Conservation (phyloP, 345 rosid species). For the Acer yangbiense region DNA sequence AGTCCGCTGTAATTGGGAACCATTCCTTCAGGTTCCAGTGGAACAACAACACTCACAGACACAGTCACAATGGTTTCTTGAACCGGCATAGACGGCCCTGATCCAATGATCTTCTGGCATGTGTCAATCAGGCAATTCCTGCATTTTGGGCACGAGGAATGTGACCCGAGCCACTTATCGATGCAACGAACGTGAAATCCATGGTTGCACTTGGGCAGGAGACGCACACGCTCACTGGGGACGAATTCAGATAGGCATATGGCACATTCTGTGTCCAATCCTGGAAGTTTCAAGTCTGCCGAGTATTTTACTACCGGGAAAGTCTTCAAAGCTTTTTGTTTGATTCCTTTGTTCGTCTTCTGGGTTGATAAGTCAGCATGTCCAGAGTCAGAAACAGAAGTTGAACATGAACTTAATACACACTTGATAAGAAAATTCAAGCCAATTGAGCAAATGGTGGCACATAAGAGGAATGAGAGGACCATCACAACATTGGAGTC, state of each 20-base stretch:
- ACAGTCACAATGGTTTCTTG: conserved; percentile 24
- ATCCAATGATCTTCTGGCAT: conserved; percentile 34
- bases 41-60: conserved; percentile 17
- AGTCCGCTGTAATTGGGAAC: conserved; percentile 27
- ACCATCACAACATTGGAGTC: conserved; percentile 71
- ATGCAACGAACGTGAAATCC: conserved; percentile 67
- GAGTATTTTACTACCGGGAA: conserved; percentile 19
- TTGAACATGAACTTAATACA: conserved; percentile 49
- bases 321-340: conserved; percentile 61
- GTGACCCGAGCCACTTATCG: conserved; percentile 66
- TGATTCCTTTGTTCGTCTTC: conserved; percentile 64
- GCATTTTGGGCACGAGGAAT: conserved; percentile 69
- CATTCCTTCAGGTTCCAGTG: conserved; percentile 41
- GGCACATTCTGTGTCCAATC: conserved; percentile 14
- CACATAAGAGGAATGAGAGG: conserved; percentile 76
- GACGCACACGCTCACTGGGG: conserved; percentile 24
- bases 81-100: conserved; percentile 8
- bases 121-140: conserved; percentile 44
- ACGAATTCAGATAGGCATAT: conserved; percentile 14
- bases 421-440: conserved; percentile 64
- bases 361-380: conserved; percentile 30
- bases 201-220: conserved; percentile 68
- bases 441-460: conserved; percentile 73
- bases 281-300: neutral
- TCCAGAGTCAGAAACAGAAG: conserved; percentile 6